Evolutionary conservation across 129 eudicot species (phyloP), one percentile per base, ranked within the genome.

Genomic region (Erigeron canadensis): DNA sequence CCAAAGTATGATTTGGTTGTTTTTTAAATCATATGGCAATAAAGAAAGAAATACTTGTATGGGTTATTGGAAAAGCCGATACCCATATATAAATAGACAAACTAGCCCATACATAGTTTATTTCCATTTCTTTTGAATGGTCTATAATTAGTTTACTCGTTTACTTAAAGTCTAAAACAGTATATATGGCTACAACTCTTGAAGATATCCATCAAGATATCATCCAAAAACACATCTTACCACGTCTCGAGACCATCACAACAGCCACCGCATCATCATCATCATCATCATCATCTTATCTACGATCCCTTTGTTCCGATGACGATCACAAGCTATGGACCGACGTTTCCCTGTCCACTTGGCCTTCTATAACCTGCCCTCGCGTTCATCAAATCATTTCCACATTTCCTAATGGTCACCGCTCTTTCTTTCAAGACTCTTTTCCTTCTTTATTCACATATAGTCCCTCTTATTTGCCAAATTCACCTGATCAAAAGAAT

Each of bases 391-490:
- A 71, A 17, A 10, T 67, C 47, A 64, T 78, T 44, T 65, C 82
- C 62, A 0, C 74, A 55, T 78, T 78, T 69, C 73, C 78, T 13
- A 9, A 51, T 39, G 82, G 78, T 21, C 67, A 79, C 69, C 78
- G 82, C 38, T 72, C 78, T 8, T 66, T 79, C 56, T 79, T 79
- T 63, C 15, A 22, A n/a, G 63, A 72, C 69, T 79, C 74, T 1
- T 79, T 79, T 10, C 73, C 82, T 6, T 6, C 69, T 7, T 22
- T 79, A 28, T 15, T 67, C 61, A 45, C 66, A 6, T 0, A 54
- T n/a, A 60, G 48, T 15, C 60, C 68, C 46, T 6, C 69, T 38
- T 23, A 1, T 2, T 1, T 23, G 11, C 10, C 65, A 2, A 5
- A 11, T 2, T 8, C 40, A 2, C 17, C n/a, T n/a, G 6, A 50